These are phyloP conservation scores for Sphaerobolus stellatus DNA, from an alignment of 1,284 basidiomycete genomes.

Conservation along the genomic window DNA sequence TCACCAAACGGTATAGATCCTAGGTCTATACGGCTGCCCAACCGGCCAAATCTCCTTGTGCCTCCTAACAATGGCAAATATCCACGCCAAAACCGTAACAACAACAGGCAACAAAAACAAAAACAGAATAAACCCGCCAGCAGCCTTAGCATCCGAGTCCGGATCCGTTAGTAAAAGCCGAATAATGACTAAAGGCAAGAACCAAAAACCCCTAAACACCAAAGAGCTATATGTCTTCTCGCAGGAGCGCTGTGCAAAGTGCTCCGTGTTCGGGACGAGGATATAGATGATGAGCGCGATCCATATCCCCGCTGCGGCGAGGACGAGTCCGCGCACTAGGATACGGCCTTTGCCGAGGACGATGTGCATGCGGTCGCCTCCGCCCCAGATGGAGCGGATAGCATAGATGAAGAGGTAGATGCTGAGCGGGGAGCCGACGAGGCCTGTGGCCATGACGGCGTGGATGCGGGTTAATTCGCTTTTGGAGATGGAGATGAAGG, in stretches of 20 bases:
- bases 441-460: conserved; percentile 4
- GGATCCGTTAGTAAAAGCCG: not conserved
- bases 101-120: not conserved
- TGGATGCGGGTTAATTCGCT: conserved; percentile 13
- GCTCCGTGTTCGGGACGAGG: not conserved
- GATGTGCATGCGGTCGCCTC: not conserved
- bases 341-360: not conserved
- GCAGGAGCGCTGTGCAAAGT: not conserved
- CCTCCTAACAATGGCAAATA: not conserved
- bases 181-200: not conserved
- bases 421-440: not conserved
- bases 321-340: not conserved
- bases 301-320: not conserved
- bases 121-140: not conserved
- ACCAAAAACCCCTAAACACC: not conserved
- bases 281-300: not conserved
- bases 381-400: not conserved
- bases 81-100: not conserved
- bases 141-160: not conserved
- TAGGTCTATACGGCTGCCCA: no score
- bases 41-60: not conserved
- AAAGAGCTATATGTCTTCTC: not conserved
- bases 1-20: not conserved
- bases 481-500: conserved; percentile 7
- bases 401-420: conserved; percentile 2